Evolutionary conservation across 257 asterid genomes (phyloP).

Genomic region (Salvia splendens): DNA sequence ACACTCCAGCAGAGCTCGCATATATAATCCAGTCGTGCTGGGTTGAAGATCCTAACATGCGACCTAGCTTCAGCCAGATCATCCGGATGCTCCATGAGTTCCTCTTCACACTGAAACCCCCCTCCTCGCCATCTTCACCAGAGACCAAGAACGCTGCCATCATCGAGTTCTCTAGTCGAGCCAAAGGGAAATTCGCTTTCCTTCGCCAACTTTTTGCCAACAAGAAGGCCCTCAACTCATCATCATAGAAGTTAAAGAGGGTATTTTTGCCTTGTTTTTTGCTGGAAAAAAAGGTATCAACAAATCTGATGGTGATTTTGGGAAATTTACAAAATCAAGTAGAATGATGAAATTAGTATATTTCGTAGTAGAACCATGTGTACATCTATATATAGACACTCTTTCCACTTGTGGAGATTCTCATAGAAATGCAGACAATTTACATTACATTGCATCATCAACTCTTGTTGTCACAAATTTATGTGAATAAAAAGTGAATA

Average conservation of each 20-base stretch:
- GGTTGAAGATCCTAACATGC: slow-evolving; percentile 97
- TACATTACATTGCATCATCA: not conserved
- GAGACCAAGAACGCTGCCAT: slow-evolving; percentile 55
- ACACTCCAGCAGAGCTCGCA: slow-evolving; percentile 64
- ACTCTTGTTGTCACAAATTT: not conserved
- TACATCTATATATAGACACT: slow-evolving; percentile 26
- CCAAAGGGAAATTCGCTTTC: slow-evolving; percentile 85
- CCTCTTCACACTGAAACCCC: slow-evolving; percentile 54
- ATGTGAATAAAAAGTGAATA: not conserved
- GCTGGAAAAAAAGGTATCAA: not conserved
- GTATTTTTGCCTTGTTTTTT: no score
- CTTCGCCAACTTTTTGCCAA: slow-evolving; percentile 87
- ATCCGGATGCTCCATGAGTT: slow-evolving; percentile 83
- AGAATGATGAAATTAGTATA: slow-evolving; percentile 25
- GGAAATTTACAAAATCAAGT: slow-evolving; percentile 30
- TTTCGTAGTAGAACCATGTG: slow-evolving; percentile 21
- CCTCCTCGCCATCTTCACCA: slow-evolving; percentile 47
- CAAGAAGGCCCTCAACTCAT: slow-evolving; percentile 75
- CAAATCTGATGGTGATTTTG: slow-evolving; percentile 12
- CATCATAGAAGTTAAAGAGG: not conserved
- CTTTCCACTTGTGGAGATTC: slow-evolving; percentile 14
- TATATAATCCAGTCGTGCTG: slow-evolving; percentile 85
- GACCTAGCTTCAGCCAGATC: slow-evolving; percentile 90
- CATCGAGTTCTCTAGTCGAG: slow-evolving; percentile 70
- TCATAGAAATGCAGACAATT: slow-evolving; percentile 5